Evolutionary conservation across 2,329 filamentous ascomycete genomes (phyloP).

Genomic region (Monilinia polystroma): DNA sequence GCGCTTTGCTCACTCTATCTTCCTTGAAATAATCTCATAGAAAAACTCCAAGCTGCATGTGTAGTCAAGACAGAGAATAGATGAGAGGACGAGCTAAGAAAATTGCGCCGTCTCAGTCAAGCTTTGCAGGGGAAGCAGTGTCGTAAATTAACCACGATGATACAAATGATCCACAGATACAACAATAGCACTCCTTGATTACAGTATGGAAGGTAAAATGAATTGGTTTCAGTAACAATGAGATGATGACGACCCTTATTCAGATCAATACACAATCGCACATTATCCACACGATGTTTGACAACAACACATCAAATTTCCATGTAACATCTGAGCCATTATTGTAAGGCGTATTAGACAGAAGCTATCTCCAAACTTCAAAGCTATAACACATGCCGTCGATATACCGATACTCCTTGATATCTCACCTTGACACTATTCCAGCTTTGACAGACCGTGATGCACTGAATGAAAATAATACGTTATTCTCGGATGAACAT

Average conservation of each 20-base stretch:
- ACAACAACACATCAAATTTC: background rate
- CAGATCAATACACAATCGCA: background rate
- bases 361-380: background rate
- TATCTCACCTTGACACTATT: background rate
- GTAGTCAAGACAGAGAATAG: background rate
- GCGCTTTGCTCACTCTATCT: background rate
- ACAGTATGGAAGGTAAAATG: background rate
- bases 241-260: background rate
- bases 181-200: background rate
- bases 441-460: background rate
- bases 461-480: background rate
- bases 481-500: slow-evolving; percentile 4
- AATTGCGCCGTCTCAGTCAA: background rate
- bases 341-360: background rate
- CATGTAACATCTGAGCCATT: background rate
- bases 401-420: background rate
- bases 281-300: background rate
- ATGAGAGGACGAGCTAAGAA: background rate
- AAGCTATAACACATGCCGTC: background rate
- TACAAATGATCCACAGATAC: background rate
- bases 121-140: background rate
- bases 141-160: background rate
- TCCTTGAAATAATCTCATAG: too few species aligned
- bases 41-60: background rate
- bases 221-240: background rate